Evolutionary conservation across 257 asterid genomes (phyloP).

Genomic region (Handroanthus guayacan): DNA sequence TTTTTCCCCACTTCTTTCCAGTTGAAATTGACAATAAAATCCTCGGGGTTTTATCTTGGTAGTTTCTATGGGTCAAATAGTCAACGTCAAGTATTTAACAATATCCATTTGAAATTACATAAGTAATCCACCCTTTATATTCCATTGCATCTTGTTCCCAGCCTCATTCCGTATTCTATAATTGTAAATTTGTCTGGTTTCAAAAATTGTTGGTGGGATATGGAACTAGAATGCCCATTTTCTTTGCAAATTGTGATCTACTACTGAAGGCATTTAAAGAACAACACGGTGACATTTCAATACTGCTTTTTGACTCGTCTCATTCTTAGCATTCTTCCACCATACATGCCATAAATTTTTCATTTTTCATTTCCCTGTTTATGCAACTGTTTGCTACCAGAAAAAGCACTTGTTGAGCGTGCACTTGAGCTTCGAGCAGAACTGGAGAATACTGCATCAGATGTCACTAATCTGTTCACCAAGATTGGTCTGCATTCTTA

Average conservation of each 20-base stretch:
- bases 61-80: constrained; percentile 1
- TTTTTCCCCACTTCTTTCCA: neutral
- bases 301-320: constrained; percentile 14
- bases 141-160: constrained; percentile 3
- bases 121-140: neutral
- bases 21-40: neutral
- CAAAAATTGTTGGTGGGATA: neutral
- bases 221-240: constrained; percentile 18
- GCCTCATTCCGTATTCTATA: neutral
- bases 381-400: constrained; percentile 51
- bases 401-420: constrained; percentile 85
- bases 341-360: neutral
- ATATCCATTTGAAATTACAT: constrained; percentile 6
- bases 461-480: constrained; percentile 81
- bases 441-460: constrained; percentile 89
- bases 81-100: neutral
- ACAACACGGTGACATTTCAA: neutral
- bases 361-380: neutral
- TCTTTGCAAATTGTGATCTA: neutral
- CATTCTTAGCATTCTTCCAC: constrained; percentile 2
- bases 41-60: neutral
- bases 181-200: neutral
- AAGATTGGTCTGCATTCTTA: constrained; percentile 80
- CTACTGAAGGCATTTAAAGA: neutral
- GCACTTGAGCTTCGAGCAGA: constrained; percentile 94